Evolutionary conservation across 225 moss, liverwort and hornwort genomes (phyloP), one percentile per base, ranked within the genome.

Genomic region (Takakia lepidozioides): DNA sequence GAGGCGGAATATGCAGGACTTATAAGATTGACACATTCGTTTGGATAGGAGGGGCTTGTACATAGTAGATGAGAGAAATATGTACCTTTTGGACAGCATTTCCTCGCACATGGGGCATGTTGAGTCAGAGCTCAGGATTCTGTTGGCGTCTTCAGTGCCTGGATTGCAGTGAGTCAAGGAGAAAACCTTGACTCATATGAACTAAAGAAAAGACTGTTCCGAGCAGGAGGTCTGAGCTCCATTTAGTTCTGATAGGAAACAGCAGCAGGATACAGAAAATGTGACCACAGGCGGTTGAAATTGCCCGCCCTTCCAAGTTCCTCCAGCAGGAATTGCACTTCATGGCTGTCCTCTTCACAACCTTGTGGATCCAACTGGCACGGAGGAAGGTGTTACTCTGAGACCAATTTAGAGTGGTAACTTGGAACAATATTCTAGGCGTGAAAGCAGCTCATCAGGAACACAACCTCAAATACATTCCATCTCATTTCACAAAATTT

Each of bases 261-360:
- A 14, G 39, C 1, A 10, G 51, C 43, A 81, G 74, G 82, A 85
- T 93, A 93, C 93, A 93, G 60, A 93, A 93, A 5, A 93, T 62
- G 41, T 93, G 93, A 21, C 93, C 93, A 63, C 93, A 93, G 39
- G 66, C 76, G 36, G 88, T 88, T 19, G 81, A 85, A 19, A 93
- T 62, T 20, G 74, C 93, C 44, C 88, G 67, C 34, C 78, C 88
- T 70, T 93, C 88, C 56, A 93, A 63, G 54, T 76, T 63, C 53
- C 81, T 68, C 93, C 93, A 93, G 50, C 93, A 93, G 6, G 75
- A 56, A 64, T 93, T 93, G 48, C 93, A 93, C 86, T 88, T 93
- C 88, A 93, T 93, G 26, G 15, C 25, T 45, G 28, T 10, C 29
- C 9, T 23, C n/a, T n/a, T n/a, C n/a, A n/a, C n/a, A n/a, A n/a